Evolutionary conservation across 1,139 yeast genomes (phyloP).

Genomic region (Yamadazyma buinensis): DNA sequence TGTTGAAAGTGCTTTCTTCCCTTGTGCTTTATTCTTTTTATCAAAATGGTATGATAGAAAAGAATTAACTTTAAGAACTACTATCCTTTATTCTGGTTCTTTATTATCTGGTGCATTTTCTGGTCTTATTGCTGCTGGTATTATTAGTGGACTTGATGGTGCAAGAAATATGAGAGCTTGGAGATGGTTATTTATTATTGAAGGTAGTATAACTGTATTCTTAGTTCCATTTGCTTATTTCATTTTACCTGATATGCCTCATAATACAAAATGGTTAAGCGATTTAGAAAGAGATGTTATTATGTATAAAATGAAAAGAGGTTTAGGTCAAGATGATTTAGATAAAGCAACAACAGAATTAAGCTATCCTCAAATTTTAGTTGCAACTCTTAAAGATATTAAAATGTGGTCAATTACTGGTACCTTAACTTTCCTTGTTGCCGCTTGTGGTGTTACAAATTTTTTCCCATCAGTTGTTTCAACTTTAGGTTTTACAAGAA

Average conservation of each 20-base stretch:
- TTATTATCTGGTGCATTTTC: slow-evolving; percentile 80
- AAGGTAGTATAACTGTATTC: slow-evolving; percentile 67
- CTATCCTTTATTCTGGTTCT: slow-evolving; percentile 61
- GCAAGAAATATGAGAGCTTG: slow-evolving; percentile 47
- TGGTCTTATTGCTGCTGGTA: slow-evolving; percentile 59
- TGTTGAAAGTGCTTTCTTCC: slow-evolving; percentile 58
- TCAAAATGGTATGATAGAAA: slow-evolving; percentile 48
- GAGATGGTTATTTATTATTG: slow-evolving; percentile 74
- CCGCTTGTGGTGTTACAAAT: slow-evolving; percentile 57
- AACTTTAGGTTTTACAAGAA: slow-evolving; percentile 47
- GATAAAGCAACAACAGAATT: slow-evolving; percentile 33
- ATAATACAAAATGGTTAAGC: slow-evolving; percentile 45
- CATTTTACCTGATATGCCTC: slow-evolving; percentile 69
- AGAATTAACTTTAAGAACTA: slow-evolving; percentile 50
- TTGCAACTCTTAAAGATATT: slow-evolving; percentile 38
- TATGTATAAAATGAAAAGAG: slow-evolving; percentile 38
- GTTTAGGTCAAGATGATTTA: slow-evolving; percentile 39
- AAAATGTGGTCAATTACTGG: slow-evolving; percentile 48
- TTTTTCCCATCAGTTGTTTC: slow-evolving; percentile 60
- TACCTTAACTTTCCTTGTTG: slow-evolving; percentile 47
- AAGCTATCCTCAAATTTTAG: slow-evolving; percentile 34
- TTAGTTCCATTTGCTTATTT: slow-evolving; percentile 56
- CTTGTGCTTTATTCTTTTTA: slow-evolving; percentile 46
- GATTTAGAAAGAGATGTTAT: slow-evolving; percentile 49
- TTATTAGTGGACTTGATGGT: slow-evolving; percentile 37